Evolutionary conservation across 2,329 filamentous ascomycete genomes (phyloP).

Genomic region (Diaporthe capsici): DNA sequence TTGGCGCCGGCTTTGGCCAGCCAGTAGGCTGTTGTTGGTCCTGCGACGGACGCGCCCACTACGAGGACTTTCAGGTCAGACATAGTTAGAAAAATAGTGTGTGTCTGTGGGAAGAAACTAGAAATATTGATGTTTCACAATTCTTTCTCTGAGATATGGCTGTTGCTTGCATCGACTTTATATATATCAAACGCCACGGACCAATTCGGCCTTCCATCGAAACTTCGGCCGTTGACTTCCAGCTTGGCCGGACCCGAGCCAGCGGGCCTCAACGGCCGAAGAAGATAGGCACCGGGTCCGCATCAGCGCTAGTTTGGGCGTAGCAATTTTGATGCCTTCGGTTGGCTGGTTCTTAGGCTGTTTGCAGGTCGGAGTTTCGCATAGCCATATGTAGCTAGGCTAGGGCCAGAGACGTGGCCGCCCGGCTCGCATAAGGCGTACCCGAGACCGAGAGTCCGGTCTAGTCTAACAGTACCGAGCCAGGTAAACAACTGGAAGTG

Average conservation of each 20-base stretch:
- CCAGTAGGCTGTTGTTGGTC: slow-evolving; percentile 47
- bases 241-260: background rate
- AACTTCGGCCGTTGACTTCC: background rate
- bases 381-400: slow-evolving; percentile 5
- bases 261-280: slow-evolving; percentile 16
- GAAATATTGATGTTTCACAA: background rate
- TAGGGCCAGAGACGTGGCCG: no score
- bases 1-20: slow-evolving; percentile 48
- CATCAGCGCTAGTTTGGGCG: background rate
- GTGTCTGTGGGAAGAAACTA: background rate
- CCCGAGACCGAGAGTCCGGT: background rate
- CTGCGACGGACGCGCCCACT: slow-evolving; percentile 47
- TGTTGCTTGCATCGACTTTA: background rate
- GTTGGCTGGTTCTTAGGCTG: background rate
- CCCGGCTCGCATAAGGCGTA: slow-evolving; percentile 19
- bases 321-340: background rate
- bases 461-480: no score
- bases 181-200: background rate
- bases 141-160: background rate
- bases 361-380: slow-evolving; percentile 1
- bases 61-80: slow-evolving; percentile 52
- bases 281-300: background rate
- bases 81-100: slow-evolving; percentile 40
- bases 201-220: slow-evolving; percentile 1
- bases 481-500: no score